These are phyloP conservation scores for Lignosus rhinocerotis DNA, from an alignment of 1,284 basidiomycete genomes.

Conservation along the genomic window DNA sequence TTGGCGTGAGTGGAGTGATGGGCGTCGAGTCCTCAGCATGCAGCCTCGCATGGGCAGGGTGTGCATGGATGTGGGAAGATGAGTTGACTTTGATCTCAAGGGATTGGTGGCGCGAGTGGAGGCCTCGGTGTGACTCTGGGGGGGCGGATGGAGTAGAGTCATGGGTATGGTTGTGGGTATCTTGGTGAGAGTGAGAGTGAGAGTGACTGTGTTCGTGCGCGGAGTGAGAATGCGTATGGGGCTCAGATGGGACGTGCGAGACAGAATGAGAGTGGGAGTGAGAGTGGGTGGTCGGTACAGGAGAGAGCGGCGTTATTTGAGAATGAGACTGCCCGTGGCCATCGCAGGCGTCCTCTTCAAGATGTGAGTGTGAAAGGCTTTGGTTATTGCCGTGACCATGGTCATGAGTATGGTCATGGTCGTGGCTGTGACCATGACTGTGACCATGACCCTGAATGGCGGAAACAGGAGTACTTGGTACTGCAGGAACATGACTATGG, in stretches of 20 bases:
- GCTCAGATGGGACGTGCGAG: conserved; percentile 34
- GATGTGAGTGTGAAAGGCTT: conserved; percentile 33
- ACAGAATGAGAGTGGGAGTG: conserved; percentile 32
- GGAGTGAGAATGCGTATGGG: conserved; percentile 38
- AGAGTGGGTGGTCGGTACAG: conserved; percentile 28
- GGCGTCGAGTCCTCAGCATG: conserved; percentile 8
- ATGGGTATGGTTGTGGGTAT: conserved; percentile 14
- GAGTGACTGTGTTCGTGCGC: conserved; percentile 21
- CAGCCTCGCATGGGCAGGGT: conserved; percentile 15
- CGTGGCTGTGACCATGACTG: conserved; percentile 27
- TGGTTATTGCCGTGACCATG: conserved; percentile 29
- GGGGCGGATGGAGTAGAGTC: background rate
- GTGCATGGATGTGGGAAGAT: conserved; percentile 16
- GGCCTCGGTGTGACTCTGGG: background rate
- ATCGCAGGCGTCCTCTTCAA: conserved; percentile 31
- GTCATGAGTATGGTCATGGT: conserved; percentile 11
- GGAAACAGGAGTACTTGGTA: conserved; percentile 16
- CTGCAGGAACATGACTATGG: conserved; percentile 33
- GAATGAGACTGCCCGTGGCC: conserved; percentile 23
- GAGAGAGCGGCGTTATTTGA: conserved; percentile 18
- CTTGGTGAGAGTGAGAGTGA: conserved; percentile 3
- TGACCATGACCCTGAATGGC: conserved; percentile 29
- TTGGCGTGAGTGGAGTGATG: conserved; percentile 56
- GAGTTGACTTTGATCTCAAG: conserved; percentile 19
- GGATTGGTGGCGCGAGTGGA: conserved; percentile 21